phyloP scores from a whole-genome alignment of 345 rosid genomes.

The Aethionema arabicum region DNA sequence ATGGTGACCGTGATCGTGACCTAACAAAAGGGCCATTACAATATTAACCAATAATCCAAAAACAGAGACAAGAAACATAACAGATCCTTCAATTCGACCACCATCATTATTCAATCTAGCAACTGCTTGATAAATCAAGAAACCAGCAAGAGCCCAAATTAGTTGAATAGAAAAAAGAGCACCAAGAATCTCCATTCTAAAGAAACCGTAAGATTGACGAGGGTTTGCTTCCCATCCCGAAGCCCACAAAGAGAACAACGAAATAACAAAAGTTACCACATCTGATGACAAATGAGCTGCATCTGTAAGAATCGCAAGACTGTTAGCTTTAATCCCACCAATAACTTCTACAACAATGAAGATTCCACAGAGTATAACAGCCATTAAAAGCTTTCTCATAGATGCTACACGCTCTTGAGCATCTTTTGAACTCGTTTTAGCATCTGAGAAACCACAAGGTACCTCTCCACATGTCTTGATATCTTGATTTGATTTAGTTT shows the following conservation, averaged over 20 bases:
- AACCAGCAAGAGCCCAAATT: slow-evolving; percentile 59
- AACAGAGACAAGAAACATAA: no score
- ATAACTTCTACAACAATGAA: slow-evolving; percentile 42
- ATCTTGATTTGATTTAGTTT: no score
- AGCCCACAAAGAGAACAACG: slow-evolving; percentile 59
- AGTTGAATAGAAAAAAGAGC: slow-evolving; percentile 57
- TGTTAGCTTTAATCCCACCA: slow-evolving; percentile 62
- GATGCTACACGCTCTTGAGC: slow-evolving; percentile 40
- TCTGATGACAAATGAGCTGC: slow-evolving; percentile 60
- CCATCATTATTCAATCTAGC: slow-evolving; percentile 26
- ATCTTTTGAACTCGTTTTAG: no score
- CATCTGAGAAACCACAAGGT: no score
- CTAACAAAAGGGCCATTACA: no score
- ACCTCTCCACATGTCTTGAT: no score
- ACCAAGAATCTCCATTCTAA: slow-evolving; percentile 54
- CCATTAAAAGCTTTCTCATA: slow-evolving; percentile 6
- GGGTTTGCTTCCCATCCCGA: slow-evolving; percentile 60
- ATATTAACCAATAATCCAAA: no score
- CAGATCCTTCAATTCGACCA: no score
- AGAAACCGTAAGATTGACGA: slow-evolving; percentile 55
- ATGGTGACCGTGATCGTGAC: background rate
- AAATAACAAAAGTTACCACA: slow-evolving; percentile 61
- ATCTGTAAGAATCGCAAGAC: slow-evolving; percentile 55
- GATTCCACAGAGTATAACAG: background rate
- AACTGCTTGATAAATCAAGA: slow-evolving; percentile 58